phyloP scores from a whole-genome alignment of 2,329 filamentous ascomycete genomes.

The Ophiostoma sp. region DNA sequence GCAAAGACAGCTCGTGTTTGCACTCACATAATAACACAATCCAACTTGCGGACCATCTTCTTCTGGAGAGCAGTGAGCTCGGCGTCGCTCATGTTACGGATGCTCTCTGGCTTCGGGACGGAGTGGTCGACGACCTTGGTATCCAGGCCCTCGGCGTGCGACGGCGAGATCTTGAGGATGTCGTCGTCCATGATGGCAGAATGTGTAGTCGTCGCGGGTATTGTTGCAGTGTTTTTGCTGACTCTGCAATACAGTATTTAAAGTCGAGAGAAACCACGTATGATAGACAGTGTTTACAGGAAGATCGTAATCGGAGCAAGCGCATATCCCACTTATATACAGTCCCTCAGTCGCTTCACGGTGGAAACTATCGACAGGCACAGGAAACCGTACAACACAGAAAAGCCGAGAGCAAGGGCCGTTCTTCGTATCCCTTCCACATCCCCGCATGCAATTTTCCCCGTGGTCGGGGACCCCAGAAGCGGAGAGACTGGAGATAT shows the following conservation, averaged over 20 bases:
- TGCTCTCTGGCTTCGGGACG: conserved; percentile 10
- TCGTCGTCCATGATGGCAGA: conserved; percentile 10
- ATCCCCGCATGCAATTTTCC: conserved; percentile 1
- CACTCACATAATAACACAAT: conserved; percentile 20
- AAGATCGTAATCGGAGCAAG: background rate
- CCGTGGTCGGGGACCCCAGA: conserved; percentile 10
- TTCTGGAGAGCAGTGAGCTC: background rate
- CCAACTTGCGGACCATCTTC: conserved; percentile 26
- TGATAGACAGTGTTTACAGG: background rate
- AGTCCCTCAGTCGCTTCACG: background rate
- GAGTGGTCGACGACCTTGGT: conserved; percentile 5
- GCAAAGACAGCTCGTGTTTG: background rate
- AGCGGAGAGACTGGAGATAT: background rate
- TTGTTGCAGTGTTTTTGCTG: background rate
- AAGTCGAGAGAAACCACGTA: background rate
- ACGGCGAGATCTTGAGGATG: background rate
- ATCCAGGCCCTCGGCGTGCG: background rate
- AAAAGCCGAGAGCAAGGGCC: background rate
- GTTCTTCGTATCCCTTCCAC: background rate
- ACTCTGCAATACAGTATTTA: background rate
- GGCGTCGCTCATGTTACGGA: conserved; percentile 10
- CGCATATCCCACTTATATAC: background rate
- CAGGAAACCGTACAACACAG: background rate
- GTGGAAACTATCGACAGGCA: background rate
- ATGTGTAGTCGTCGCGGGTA: background rate